Percentiles rank a stretch among this genome's conserved stretches.
phyloP scores from a whole-genome alignment of 2,329 filamentous ascomycete species.

The Raffaelea deltoideospora region DNA sequence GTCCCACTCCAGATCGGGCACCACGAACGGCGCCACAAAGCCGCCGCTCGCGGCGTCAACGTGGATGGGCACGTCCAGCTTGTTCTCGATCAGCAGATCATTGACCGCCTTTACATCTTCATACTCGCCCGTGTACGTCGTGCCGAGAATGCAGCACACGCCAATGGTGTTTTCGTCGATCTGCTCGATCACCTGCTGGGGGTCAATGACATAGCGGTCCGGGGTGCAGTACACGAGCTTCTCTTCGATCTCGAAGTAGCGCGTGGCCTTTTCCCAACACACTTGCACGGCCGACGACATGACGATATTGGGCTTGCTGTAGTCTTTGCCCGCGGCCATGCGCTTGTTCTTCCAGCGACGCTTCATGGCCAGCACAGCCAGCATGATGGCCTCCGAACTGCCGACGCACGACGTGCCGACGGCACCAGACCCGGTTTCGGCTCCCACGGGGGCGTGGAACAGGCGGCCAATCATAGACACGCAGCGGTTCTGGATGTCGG shows the following conservation, averaged over 20 bases:
- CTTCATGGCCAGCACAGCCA: slow-evolving; percentile 82
- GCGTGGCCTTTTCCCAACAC: slow-evolving; percentile 85
- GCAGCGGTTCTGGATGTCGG: slow-evolving; percentile 82
- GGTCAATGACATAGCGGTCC: slow-evolving; percentile 47
- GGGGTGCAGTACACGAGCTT: slow-evolving; percentile 54
- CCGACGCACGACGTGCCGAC: slow-evolving; percentile 83
- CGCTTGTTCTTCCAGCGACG: slow-evolving; percentile 82
- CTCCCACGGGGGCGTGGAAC: slow-evolving; percentile 58
- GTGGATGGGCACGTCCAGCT: slow-evolving; percentile 74
- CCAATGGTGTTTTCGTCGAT: slow-evolving; percentile 67
- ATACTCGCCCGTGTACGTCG: slow-evolving; percentile 91
- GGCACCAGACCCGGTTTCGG: slow-evolving; percentile 39
- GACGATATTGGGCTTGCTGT: slow-evolving; percentile 72
- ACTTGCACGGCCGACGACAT: slow-evolving; percentile 96
- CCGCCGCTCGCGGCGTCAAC: slow-evolving; percentile 87
- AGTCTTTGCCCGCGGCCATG: slow-evolving; percentile 67
- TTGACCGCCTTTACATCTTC: slow-evolving; percentile 90
- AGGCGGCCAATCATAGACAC: slow-evolving; percentile 81
- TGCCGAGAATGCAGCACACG: slow-evolving; percentile 81
- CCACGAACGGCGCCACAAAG: slow-evolving; percentile 84
- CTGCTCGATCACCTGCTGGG: slow-evolving; percentile 41
- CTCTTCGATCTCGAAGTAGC: slow-evolving; percentile 90
- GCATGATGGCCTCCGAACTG: slow-evolving; percentile 79
- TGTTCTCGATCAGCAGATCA: slow-evolving; percentile 61
- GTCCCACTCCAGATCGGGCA: slow-evolving; percentile 76